Base-by-base conservation (phyloP, 2,329 filamentous ascomycete species). In the Monosporascus sp. region DNA sequence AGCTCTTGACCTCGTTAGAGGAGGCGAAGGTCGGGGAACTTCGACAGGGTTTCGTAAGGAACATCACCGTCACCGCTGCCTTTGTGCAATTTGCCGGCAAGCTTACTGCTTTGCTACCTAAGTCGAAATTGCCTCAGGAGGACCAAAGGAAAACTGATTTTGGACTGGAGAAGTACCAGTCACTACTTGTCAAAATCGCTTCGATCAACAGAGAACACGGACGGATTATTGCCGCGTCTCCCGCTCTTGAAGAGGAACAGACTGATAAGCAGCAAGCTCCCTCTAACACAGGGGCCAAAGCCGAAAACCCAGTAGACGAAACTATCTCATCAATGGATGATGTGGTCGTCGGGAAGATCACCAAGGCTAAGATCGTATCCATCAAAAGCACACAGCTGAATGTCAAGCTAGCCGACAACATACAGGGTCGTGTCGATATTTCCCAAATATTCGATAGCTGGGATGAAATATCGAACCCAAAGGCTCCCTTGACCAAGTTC, bases 351-450 rank as follows among this genome's bases (percentile, higher is more conserved):
- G 93, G 93, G 50, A 86, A 80, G 59, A 68, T 88, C 47, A 84
- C 85, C 7, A 90, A 89, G 65, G 93, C 89, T 39, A 86, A 81
- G 61, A 82, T 99, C 45, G 81, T 82, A n/a, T 90, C 90, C 0
- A 76, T 97, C 65, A 96, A 96, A 70, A 86, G 86, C 48, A 97
- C 93, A 0, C 94, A 99, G 68, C 76, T 97, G 51, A 97, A 97
- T 60, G 90, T 99, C 6, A 83, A 89, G 60, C 79, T 97, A 49
- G 87, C 90, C 44, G 90, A 95, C 65, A 90, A 91, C 58, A 79
- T 96, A 8, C 89, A 95, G 67, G 94, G 93, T n/a, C 89, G 94
- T 18, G 85, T 99, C 54, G 93, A 97, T 65, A 83, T 94, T 6
- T 95, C 94, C 1, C 90, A 97, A 68, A 73, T 92, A 14, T 99